Percentiles rank a stretch among this genome's conserved stretches.
Conservation (phyloP, 768 basidiomycete species). For the Boletellus emodensis region DNA sequence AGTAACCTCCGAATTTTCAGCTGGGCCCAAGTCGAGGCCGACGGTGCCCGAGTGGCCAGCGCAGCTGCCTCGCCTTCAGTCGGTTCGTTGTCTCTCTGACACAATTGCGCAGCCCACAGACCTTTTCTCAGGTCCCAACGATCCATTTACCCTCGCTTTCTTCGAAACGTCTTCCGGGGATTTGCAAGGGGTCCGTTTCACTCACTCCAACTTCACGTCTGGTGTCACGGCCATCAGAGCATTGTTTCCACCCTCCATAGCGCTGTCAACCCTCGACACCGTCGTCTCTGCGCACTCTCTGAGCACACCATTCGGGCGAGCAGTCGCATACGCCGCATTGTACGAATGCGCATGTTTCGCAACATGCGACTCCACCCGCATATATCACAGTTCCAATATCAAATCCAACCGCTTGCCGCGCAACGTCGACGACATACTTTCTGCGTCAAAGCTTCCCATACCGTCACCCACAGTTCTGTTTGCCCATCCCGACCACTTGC, state of each 20-base stretch:
- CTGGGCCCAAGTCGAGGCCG: constrained; percentile 69
- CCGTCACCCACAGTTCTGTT: constrained; percentile 81
- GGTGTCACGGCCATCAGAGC: constrained; percentile 79
- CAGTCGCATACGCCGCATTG: constrained; percentile 74
- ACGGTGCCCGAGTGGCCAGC: constrained; percentile 49
- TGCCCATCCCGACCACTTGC: constrained; percentile 59
- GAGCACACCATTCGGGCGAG: constrained; percentile 73
- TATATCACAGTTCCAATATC: constrained; percentile 37
- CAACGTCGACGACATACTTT: constrained; percentile 47
- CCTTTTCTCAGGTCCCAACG: constrained; percentile 34
- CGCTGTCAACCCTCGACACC: constrained; percentile 68
- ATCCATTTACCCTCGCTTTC: constrained; percentile 69
- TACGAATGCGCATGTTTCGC: constrained; percentile 73
- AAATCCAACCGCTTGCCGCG: constrained; percentile 8
- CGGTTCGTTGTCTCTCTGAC: constrained; percentile 40
- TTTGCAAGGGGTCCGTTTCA: constrained; percentile 61
- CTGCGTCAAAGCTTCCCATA: constrained; percentile 48
- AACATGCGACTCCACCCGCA: constrained; percentile 53
- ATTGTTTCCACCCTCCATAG: constrained; percentile 68
- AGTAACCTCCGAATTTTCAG: constrained; percentile 53
- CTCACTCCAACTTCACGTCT: constrained; percentile 83
- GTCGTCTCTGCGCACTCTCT: constrained; percentile 72
- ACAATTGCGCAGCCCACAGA: neutral
- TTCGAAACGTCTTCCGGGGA: constrained; percentile 49
- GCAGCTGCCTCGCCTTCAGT: constrained; percentile 44